These are phyloP conservation scores for Cystobasidium onofrii DNA, from an alignment of 768 basidiomycete species.

Conservation along the genomic window DNA sequence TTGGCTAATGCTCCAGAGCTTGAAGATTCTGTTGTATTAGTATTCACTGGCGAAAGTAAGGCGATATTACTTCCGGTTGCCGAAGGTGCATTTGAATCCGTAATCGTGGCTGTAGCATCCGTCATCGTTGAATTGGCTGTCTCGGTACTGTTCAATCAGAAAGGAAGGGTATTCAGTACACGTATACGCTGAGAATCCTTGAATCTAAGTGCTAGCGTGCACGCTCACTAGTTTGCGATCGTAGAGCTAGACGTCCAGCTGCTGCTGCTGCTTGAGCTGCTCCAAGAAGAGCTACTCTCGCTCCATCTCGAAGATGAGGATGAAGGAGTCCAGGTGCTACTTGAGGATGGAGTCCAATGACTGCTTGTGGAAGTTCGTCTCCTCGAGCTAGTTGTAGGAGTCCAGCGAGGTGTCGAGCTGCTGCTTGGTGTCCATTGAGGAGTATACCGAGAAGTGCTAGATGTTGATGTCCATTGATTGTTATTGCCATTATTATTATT, in stretches of 20 bases:
- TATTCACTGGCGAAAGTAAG: neutral
- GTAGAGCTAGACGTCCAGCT: neutral
- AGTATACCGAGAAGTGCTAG: neutral
- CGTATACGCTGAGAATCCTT: no score
- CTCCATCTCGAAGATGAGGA: conserved; percentile 14
- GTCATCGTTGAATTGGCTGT: neutral
- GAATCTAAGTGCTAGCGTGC: no score
- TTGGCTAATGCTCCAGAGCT: neutral
- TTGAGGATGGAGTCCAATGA: conserved; percentile 14
- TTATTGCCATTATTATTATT: neutral
- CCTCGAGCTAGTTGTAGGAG: conserved; percentile 5
- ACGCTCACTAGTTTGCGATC: neutral
- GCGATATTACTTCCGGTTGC: neutral
- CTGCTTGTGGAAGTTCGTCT: neutral
- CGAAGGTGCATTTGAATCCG: neutral
- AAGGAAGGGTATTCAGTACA: no score
- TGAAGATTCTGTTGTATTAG: neutral
- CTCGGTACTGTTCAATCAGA: neutral
- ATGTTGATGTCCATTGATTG: neutral
- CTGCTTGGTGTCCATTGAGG: conserved; percentile 13
- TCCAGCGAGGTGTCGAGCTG: conserved; percentile 13
- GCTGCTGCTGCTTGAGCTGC: neutral
- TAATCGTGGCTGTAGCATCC: neutral
- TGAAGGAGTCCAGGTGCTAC: conserved; percentile 18
- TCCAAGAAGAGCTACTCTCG: neutral